Conservation (phyloP, 1,139 yeast species). For the Fermentozyma sake region DNA sequence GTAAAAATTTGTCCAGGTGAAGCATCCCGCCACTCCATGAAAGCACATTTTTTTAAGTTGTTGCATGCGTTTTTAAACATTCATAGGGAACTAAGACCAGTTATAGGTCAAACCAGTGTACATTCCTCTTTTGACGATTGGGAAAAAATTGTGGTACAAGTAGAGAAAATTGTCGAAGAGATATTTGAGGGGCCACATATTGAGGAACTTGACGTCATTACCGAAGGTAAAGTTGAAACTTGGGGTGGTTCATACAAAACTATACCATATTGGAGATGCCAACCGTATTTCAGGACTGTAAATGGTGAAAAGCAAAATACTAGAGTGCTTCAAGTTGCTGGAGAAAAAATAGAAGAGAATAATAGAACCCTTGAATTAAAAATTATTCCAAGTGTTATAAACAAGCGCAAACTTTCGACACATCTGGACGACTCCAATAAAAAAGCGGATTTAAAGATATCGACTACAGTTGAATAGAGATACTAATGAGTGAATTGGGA, state of each 20-base stretch:
- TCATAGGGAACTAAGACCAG: conserved; percentile 74
- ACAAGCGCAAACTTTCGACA: conserved; percentile 1
- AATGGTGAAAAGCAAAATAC: conserved; percentile 57
- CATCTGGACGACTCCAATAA: too few relatives aligned
- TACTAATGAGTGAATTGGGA: too few relatives aligned
- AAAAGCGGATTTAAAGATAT: too few relatives aligned
- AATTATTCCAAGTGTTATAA: neutral
- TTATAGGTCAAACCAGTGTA: conserved; percentile 56
- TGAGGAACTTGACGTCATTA: conserved; percentile 45
- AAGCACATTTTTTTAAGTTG: conserved; percentile 87
- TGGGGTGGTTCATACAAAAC: conserved; percentile 83
- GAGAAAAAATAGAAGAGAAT: conserved; percentile 5
- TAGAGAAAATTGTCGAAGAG: conserved; percentile 60
- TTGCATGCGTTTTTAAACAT: conserved; percentile 71
- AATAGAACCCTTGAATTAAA: neutral
- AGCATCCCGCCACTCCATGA: conserved; percentile 81
- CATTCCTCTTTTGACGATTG: conserved; percentile 51
- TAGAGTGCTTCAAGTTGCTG: conserved; percentile 36
- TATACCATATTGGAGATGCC: conserved; percentile 97
- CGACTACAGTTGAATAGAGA: too few relatives aligned
- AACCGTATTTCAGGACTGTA: conserved; percentile 88
- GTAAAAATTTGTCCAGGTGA: conserved; percentile 62
- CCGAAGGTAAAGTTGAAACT: conserved; percentile 33
- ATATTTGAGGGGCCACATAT: conserved; percentile 46
- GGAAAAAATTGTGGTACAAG: conserved; percentile 63